Evolutionary conservation across 179 eudicot genomes (phyloP).

Genomic region (Patellifolia procumbens): DNA sequence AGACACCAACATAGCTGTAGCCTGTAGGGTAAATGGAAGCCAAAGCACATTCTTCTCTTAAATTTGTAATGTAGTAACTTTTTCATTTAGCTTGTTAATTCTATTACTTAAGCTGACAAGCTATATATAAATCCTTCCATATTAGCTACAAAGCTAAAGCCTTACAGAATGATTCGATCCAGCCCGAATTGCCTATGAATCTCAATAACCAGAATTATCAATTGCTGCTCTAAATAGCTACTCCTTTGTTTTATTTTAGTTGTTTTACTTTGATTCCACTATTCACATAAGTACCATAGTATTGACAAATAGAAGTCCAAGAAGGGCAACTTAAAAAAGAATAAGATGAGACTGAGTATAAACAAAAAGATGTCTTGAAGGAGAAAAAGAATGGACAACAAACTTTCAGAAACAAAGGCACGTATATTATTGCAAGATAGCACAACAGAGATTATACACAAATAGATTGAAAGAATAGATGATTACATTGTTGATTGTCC

Average conservation of each 20-base stretch:
- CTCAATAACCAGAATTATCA: too few species aligned
- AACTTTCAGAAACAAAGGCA: not conserved
- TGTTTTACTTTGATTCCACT: too few species aligned
- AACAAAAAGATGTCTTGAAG: too few species aligned
- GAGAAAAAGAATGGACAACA: not conserved
- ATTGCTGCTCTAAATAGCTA: too few species aligned
- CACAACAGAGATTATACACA: not conserved
- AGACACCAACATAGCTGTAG: not conserved
- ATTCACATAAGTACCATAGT: too few species aligned
- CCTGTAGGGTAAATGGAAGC: not conserved
- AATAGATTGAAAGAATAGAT: slow-evolving; percentile 1
- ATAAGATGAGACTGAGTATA: too few species aligned
- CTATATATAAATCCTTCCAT: not conserved
- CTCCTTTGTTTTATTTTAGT: too few species aligned
- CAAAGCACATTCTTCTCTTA: not conserved
- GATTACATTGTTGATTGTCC: too few species aligned
- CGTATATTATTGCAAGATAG: not conserved
- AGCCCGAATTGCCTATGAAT: too few species aligned
- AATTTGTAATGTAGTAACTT: slow-evolving; percentile 12
- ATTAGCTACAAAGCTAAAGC: not conserved
- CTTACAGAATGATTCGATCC: too few species aligned
- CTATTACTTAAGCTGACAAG: not conserved
- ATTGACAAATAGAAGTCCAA: too few species aligned
- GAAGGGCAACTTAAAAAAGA: too few species aligned
- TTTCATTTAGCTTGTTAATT: slow-evolving; percentile 12